Conservation (phyloP, 345 rosid species). For the Ceriops decandra region DNA sequence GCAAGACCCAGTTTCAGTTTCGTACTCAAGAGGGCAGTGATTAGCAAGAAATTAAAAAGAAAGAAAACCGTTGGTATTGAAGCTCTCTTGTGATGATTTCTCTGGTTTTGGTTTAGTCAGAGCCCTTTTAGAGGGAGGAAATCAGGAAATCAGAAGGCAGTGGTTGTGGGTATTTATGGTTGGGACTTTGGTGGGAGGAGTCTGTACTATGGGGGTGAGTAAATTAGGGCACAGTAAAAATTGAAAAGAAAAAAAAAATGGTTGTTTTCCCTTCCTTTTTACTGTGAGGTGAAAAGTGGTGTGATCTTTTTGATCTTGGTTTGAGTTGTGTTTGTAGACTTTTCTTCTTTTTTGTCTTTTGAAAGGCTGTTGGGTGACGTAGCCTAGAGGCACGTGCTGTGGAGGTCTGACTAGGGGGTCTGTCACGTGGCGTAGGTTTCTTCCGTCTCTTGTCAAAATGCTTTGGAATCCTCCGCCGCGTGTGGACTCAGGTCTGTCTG, state of each 20-base stretch:
- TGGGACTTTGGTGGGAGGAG: background rate
- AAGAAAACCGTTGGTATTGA: background rate
- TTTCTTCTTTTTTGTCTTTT: background rate
- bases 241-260: too few species aligned
- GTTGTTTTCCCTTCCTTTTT: background rate
- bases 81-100: too few species aligned
- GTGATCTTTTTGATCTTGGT: too few species aligned
- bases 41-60: background rate
- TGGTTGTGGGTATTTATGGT: slow-evolving; percentile 42
- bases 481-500: slow-evolving; percentile 17
- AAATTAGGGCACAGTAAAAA: background rate
- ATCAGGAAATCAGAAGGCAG: slow-evolving; percentile 6
- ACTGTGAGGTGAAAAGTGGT: background rate
- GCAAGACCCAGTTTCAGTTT: slow-evolving; percentile 24
- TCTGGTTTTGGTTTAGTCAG: slow-evolving; percentile 6
- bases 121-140: background rate
- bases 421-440: slow-evolving; percentile 52
- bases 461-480: slow-evolving; percentile 25
- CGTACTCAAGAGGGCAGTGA: slow-evolving; percentile 1
- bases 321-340: too few species aligned
- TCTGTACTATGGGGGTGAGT: slow-evolving; percentile 2
- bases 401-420: slow-evolving; percentile 6
- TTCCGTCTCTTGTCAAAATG: background rate
- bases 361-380: slow-evolving; percentile 27
- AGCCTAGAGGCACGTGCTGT: slow-evolving; percentile 39